These are phyloP conservation scores for Cucurbita argyrosperma DNA, from an alignment of 306 rosid species.

Conservation along the genomic window DNA sequence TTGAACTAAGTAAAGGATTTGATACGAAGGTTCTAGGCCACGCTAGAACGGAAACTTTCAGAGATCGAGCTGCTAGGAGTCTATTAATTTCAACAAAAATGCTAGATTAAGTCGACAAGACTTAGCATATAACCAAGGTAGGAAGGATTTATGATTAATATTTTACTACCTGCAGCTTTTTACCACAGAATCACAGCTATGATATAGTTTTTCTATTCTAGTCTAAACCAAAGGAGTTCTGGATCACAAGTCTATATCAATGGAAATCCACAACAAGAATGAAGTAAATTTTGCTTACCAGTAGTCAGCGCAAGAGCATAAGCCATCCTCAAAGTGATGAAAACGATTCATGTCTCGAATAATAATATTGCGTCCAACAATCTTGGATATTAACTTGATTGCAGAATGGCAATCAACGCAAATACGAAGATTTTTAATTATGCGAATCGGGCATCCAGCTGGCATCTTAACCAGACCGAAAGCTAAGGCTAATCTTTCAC, in stretches of 20 bases:
- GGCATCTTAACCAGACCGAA: slow-evolving; percentile 56
- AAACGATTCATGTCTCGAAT: slow-evolving; percentile 66
- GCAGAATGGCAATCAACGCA: slow-evolving; percentile 76
- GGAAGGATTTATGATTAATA: neutral
- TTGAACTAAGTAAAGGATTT: neutral
- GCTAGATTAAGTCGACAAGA: too few species aligned
- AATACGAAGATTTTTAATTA: slow-evolving; percentile 63
- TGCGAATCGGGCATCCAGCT: slow-evolving; percentile 47
- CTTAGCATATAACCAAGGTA: too few species aligned
- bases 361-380: slow-evolving; percentile 37
- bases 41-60: neutral
- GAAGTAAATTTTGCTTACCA: slow-evolving; percentile 31
- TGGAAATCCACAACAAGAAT: neutral
- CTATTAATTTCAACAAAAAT: neutral
- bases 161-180: neutral
- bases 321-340: slow-evolving; percentile 64
- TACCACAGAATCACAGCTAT: neutral
- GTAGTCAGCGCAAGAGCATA: slow-evolving; percentile 51
- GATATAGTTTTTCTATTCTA: neutral
- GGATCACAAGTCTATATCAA: neutral
- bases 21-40: neutral
- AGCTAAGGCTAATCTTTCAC: slow-evolving; percentile 75
- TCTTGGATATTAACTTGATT: slow-evolving; percentile 49
- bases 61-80: neutral
- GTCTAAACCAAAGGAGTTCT: neutral